These are phyloP conservation scores for Nigrospora oryzae DNA, from an alignment of 2,329 filamentous ascomycete species.

Conservation along the genomic window DNA sequence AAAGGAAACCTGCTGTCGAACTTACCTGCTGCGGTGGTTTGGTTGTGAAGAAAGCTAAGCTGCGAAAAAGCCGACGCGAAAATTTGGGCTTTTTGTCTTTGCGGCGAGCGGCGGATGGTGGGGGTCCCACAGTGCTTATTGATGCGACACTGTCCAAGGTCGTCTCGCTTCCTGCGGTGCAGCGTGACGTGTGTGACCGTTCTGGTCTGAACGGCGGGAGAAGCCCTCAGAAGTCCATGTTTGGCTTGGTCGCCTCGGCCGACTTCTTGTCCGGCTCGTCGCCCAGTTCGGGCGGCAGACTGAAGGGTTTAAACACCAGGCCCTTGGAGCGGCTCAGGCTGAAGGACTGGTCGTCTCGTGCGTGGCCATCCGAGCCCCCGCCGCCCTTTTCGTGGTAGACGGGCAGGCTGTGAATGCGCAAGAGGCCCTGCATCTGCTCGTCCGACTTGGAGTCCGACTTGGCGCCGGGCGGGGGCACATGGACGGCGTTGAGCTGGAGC, in stretches of 20 bases:
- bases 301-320: slow-evolving; percentile 81
- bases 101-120: neutral
- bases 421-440: slow-evolving; percentile 76
- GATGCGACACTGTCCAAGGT: neutral
- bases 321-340: slow-evolving; percentile 72
- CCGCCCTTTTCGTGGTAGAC: slow-evolving; percentile 84
- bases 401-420: slow-evolving; percentile 76
- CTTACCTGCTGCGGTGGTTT: slow-evolving; percentile 12
- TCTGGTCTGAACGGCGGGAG: neutral
- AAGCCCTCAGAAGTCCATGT: slow-evolving; percentile 61
- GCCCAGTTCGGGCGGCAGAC: slow-evolving; percentile 76
- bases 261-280: slow-evolving; percentile 41
- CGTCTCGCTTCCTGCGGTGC: neutral
- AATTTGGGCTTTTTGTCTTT: neutral
- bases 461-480: slow-evolving; percentile 40
- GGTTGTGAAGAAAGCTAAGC: slow-evolving; percentile 7
- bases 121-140: neutral
- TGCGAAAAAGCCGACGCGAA: neutral
- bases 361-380: slow-evolving; percentile 58
- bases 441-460: slow-evolving; percentile 44
- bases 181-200: neutral
- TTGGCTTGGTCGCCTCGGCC: slow-evolving; percentile 50
- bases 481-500: slow-evolving; percentile 50
- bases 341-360: slow-evolving; percentile 84
- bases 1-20: slow-evolving; percentile 4